Base-by-base conservation (phyloP, 2,329 filamentous ascomycete species). In the Rhynchosporium secalis region DNA sequence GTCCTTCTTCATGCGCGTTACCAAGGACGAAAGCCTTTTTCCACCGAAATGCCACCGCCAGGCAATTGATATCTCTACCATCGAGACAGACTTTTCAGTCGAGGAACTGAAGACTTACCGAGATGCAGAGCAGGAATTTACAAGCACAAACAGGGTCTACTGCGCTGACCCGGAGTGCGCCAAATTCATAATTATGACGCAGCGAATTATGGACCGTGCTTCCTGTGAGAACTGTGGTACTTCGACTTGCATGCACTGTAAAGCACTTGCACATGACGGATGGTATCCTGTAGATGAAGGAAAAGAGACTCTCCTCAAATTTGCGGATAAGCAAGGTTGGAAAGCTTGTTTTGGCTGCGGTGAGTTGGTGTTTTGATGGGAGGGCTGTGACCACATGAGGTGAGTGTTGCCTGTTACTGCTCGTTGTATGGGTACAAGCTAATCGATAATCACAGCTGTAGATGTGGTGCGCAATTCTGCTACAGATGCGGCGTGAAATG, bases 1-100 rank as follows among this genome's bases (percentile, higher is more conserved):
- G 56, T 65, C 62, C 52, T 65, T 67, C 49, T 68, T 68, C 57
- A 33, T 68, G 40, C 66, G 65, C 58, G 62, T 65, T 63, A 47
- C 65, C 31, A 69, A 69, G 56, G 62, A 69, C 56, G 66, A 70
- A 65, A 63, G 20, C 58, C 62, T 68, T 49, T 69, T 69, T 51
- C 66, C 65, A 57, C 66, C 63, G 64, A 69, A 48, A 62, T 70
- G 66, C 61, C 65, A 67, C 47, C 57, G 62, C 43, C 43, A 67
- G 48, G 56, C 36, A 48, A 67, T 69, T 62, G 59, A 66, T 26
- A 61, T 68, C 58, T 67, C 63, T 33, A 62, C 28, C 38, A 68
- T 70, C 60, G 54, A 68, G 55, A 62, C 65, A 62, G 59, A 64
- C 45, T 64, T 69, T 33, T 67, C 47, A 49, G 29, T 49, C 47